phyloP scores from a whole-genome alignment of 129 eudicot genomes.

The Chrysanthemum seticuspe region DNA sequence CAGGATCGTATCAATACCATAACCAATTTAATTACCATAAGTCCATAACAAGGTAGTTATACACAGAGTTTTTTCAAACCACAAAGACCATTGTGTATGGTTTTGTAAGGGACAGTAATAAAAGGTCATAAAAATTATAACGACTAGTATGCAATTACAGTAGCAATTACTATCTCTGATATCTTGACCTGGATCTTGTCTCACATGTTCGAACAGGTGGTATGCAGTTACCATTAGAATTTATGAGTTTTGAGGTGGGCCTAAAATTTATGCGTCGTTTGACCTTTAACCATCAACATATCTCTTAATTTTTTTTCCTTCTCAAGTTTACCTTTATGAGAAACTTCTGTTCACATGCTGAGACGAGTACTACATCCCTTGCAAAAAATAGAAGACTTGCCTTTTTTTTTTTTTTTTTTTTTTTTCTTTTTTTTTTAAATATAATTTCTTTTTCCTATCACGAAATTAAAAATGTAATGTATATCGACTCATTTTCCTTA shows the following conservation, averaged over 20 bases:
- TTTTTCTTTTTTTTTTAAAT: too few relatives aligned
- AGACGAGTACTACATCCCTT: too few relatives aligned
- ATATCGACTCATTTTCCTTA: too few relatives aligned
- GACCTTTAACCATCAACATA: too few relatives aligned
- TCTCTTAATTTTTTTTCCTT: neutral
- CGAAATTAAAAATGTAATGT: too few relatives aligned
- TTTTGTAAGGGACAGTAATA: neutral
- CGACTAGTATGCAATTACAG: neutral
- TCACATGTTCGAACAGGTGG: slow-evolving; percentile 8
- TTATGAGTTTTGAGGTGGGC: neutral
- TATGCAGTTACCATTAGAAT: neutral
- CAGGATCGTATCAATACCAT: too few relatives aligned
- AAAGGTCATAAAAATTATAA: neutral
- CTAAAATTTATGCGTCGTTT: neutral
- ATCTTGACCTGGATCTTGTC: slow-evolving; percentile 5
- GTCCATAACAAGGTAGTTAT: neutral
- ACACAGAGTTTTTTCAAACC: neutral
- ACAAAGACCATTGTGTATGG: neutral
- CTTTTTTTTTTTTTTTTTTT: too few relatives aligned
- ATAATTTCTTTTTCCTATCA: too few relatives aligned
- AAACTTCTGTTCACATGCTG: too few relatives aligned
- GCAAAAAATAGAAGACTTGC: too few relatives aligned
- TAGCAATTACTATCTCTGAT: slow-evolving; percentile 5
- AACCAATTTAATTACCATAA: too few relatives aligned
- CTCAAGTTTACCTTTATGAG: neutral